Evolutionary conservation across 31 red algal species (phyloP), one percentile per base, ranked within the genome.

Genomic region (Porphyra umbilicalis): DNA sequence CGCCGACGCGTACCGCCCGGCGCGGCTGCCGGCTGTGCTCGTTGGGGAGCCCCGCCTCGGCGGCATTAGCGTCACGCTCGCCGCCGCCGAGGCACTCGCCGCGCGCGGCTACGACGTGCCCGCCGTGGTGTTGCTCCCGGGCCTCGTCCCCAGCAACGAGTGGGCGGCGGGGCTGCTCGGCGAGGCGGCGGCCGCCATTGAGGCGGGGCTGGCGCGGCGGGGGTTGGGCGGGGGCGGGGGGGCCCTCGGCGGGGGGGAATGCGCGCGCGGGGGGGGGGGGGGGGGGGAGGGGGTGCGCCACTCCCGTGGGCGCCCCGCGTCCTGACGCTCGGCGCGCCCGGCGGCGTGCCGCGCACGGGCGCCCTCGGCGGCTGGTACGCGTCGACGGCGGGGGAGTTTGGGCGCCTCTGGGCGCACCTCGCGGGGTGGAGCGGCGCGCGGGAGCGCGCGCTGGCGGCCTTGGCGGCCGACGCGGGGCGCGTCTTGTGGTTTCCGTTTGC

Each of bases 401-500:
- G 29, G 4, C 79, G 75, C 36, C 31, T 98, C 30, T 77, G 39
- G 35, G 38, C 76, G 16, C 84, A 87, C 78, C 75, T 92, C 30
- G 44, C 77, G 10, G 34, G 38, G 35, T 78, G 75, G 75, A 81
- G 88, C 34, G 29, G 36, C 2, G 29, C 84, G 46, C 86, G 91
- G 76, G 36, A 39, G n/a, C 36, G 35, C 2, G 67, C 76, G 74
- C 77, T 91, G 38, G 36, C 79, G 31, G 68, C 90, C 39, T 88
- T 98, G 92, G 38, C 80, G 34, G 75, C 76, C 35, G 89, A 88
- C 36, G 88, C 93, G 30, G 74, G 40, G 40, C 29, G 84, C 30
- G 42, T 94, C 10, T 89, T 99, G 79, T 99, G 97, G 97, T 99
- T 92, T 83, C 97, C 97, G 16, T 99, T 99, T 82, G 95, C 97